Evolutionary conservation across 257 asterid genomes (phyloP).

Genomic region (Cordia subcordata): DNA sequence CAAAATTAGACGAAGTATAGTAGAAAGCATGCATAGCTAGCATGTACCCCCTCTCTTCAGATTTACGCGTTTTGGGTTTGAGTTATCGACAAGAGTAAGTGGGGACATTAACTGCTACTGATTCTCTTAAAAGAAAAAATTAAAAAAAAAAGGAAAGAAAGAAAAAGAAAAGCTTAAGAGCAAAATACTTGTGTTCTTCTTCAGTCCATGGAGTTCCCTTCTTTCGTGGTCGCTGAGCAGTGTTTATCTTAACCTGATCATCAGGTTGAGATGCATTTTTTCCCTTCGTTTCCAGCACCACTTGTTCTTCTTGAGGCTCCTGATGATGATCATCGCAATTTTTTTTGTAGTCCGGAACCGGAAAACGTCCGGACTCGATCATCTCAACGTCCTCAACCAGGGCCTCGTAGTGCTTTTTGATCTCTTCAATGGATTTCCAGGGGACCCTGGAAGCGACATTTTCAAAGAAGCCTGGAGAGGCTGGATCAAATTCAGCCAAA

Average conservation of each 20-base stretch:
- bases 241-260: background rate
- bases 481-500: constrained; percentile 14
- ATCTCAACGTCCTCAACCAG: constrained; percentile 14
- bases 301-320: background rate
- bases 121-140: too few relatives aligned
- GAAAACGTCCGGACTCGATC: constrained; percentile 5
- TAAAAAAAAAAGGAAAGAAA: too few relatives aligned
- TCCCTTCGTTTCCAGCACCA: background rate
- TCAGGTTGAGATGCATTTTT: background rate
- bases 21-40: too few relatives aligned
- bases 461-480: constrained; percentile 8
- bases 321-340: background rate
- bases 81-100: too few relatives aligned
- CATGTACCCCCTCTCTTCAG: too few relatives aligned
- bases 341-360: background rate
- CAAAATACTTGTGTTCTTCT: constrained; percentile 38
- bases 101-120: too few relatives aligned
- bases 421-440: constrained; percentile 9
- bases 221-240: constrained; percentile 4
- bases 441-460: constrained; percentile 10
- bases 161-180: too few relatives aligned
- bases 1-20: background rate
- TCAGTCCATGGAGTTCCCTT: constrained; percentile 38
- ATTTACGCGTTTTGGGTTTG: too few relatives aligned
- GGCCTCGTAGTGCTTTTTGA: constrained; percentile 13